These are phyloP conservation scores for Alternaria angustiovoidea DNA, from an alignment of 2,329 filamentous ascomycete genomes.

Conservation along the genomic window DNA sequence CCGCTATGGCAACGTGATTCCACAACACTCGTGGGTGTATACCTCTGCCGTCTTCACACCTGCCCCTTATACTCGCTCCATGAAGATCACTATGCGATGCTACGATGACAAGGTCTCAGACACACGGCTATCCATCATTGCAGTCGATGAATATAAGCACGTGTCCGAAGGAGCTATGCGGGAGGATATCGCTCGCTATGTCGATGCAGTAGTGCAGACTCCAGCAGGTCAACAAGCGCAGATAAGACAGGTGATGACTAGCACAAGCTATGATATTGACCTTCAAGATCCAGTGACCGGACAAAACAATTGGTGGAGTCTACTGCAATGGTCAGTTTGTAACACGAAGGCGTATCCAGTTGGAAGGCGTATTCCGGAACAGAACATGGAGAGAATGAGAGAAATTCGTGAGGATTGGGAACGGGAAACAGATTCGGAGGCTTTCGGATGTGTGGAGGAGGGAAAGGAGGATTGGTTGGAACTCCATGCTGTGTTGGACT, in stretches of 20 bases:
- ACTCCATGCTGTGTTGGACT: background rate
- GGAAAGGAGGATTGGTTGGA: background rate
- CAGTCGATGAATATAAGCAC: background rate
- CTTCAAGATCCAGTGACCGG: conserved; percentile 1
- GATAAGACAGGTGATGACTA: background rate
- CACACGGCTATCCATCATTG: background rate
- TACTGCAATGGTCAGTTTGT: background rate
- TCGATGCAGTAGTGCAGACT: background rate
- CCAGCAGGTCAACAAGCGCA: background rate
- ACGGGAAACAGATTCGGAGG: background rate
- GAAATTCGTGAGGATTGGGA: background rate
- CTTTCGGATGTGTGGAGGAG: background rate
- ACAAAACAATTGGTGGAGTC: background rate
- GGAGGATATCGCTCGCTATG: background rate
- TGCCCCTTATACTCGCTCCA: background rate
- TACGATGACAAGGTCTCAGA: background rate
- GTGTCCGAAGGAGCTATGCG: background rate
- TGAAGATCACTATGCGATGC: background rate
- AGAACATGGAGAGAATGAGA: background rate
- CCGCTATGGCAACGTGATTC: background rate
- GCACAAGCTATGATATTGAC: background rate
- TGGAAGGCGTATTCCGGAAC: background rate
- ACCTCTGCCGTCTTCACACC: background rate
- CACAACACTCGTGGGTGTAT: background rate
- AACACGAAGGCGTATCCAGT: background rate